Evolutionary conservation across 1,284 basidiomycete species (phyloP), one percentile per base, ranked within the genome.

Genomic region (Ustilago tritici): DNA sequence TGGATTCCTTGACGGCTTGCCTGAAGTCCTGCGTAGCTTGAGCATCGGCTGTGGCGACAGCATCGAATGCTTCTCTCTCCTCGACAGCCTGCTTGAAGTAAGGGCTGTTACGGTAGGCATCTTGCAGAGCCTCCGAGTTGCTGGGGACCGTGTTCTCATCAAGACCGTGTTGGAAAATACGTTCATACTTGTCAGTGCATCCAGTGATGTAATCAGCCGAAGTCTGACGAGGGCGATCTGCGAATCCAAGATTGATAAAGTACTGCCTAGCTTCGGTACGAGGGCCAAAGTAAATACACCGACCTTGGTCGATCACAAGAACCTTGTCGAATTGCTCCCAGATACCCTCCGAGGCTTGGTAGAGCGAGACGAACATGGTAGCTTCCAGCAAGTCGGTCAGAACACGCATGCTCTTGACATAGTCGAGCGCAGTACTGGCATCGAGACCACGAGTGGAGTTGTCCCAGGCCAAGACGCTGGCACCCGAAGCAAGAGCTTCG

Each of bases 351-450:
- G 72, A 76, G 3, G 82, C 82, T 87, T 95, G 94, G 84, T 95
- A 94, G 88, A 95, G 87, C 11, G 92, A 90, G 32, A 93, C 91
- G 81, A 95, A 91, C 19, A 91, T 92, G 15, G 93, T 92, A 82
- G 91, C 91, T 7, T 90, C 90, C 10, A 92, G 88, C 19, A 94
- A 87, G 82, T 95, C 93, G 7, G 93, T 93, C 89, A 93, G 90
- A 15, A 92, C 88, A 23, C 93, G 89, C 74, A 95, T 87, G 67
- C 90, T 89, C 85, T 91, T 91, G 71, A 89, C 90, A 76, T 92
- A 94, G 83, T 93, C 92, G 41, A 95, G 88, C 0, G 94, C 93
- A 8, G 93, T 95, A 23, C 88, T 91, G 2, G 94, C 92, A 80
- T 96, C 94, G 49, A 97, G 89, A 70, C 95, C 93, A 54, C 93